Percentiles rank a stretch among this genome's conserved stretches.
These are phyloP conservation scores for Acanthamoeba divionensis DNA, from an alignment of 208 protist species.

Conservation along the genomic window DNA sequence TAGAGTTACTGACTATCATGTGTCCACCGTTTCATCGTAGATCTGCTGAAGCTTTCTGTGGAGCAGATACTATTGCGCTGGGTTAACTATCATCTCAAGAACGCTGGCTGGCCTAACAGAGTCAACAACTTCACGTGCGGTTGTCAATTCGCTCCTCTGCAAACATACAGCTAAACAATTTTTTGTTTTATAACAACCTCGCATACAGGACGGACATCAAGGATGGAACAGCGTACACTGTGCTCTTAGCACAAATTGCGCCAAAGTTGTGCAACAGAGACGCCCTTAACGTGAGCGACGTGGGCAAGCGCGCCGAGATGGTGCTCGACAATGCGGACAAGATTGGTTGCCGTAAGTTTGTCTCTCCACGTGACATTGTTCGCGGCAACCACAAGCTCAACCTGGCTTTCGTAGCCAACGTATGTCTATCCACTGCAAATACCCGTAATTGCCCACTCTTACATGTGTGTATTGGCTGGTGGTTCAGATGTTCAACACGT, in stretches of 20 bases:
- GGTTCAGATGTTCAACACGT: slow-evolving; percentile 83
- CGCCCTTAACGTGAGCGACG: slow-evolving; percentile 74
- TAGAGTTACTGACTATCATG: no score
- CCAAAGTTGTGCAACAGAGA: slow-evolving; percentile 62
- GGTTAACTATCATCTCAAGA: slow-evolving; percentile 87
- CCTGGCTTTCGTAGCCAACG: slow-evolving; percentile 85
- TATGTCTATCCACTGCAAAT: no score
- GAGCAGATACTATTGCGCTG: slow-evolving; percentile 85
- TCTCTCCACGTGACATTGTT: slow-evolving; percentile 77
- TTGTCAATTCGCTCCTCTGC: not conserved
- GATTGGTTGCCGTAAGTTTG: slow-evolving; percentile 83
- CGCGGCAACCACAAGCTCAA: slow-evolving; percentile 81
- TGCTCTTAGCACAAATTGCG: slow-evolving; percentile 83
- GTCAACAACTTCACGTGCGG: slow-evolving; percentile 84
- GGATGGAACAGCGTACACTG: slow-evolving; percentile 72
- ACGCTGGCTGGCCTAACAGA: slow-evolving; percentile 71
- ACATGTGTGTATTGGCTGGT: slow-evolving; percentile 62
- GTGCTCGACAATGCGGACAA: slow-evolving; percentile 84
- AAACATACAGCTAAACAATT: not conserved
- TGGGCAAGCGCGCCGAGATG: slow-evolving; percentile 69
- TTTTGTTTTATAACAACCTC: slow-evolving; percentile 32
- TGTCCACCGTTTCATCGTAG: no score
- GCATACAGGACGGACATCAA: slow-evolving; percentile 17
- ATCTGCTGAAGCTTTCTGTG: slow-evolving; percentile 77
- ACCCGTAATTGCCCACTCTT: not conserved